Conservation (phyloP, 2,329 filamentous ascomycete species). For the Colletotrichum theobromicola region DNA sequence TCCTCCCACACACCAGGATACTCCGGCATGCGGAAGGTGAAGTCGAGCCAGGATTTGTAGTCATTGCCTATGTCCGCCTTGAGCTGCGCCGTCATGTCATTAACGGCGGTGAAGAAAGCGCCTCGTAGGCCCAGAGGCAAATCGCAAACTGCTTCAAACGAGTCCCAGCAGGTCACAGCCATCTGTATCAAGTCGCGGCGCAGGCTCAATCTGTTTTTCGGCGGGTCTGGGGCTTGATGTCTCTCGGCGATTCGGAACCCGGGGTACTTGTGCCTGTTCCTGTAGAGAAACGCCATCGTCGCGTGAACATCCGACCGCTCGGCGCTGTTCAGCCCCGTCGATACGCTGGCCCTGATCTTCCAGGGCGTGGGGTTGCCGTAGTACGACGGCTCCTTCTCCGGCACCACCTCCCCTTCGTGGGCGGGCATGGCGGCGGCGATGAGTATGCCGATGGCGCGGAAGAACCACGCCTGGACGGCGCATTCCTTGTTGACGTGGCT, state of each 20-base stretch:
- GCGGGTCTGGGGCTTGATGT: neutral
- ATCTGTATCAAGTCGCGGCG: neutral
- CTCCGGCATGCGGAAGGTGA: neutral
- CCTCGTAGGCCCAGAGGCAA: neutral
- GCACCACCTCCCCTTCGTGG: neutral
- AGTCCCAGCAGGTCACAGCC: neutral
- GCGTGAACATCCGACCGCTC: neutral
- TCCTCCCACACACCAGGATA: neutral
- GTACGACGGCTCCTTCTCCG: neutral
- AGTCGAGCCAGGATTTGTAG: slow-evolving; percentile 3
- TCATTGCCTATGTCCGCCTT: neutral
- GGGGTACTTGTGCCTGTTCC: neutral
- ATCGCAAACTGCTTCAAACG: neutral
- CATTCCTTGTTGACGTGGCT: neutral
- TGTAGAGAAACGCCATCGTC: neutral
- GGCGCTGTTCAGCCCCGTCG: neutral
- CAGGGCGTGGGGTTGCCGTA: neutral
- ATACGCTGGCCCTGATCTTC: neutral
- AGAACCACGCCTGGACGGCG: slow-evolving; percentile 6
- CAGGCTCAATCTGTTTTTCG: neutral
- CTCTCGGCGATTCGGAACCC: neutral
- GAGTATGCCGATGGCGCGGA: slow-evolving; percentile 3
- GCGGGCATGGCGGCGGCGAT: neutral
- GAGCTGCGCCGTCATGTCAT: neutral
- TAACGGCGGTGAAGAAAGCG: neutral